Evolutionary conservation across 192 early-diverging fungal species (phyloP).

Genomic region (Physocladia obscura): DNA sequence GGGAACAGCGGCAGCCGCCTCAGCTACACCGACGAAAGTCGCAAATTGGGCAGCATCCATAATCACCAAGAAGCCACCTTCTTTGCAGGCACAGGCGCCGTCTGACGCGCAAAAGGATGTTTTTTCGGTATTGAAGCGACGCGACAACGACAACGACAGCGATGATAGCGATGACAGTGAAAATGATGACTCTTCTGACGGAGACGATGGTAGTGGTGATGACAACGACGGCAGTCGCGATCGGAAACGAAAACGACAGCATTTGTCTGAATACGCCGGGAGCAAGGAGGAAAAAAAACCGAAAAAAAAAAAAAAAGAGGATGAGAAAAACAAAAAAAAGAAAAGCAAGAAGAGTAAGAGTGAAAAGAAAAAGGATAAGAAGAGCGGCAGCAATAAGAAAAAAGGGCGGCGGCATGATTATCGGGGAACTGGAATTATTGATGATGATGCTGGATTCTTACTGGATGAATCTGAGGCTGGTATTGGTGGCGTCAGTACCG

Average conservation of each 20-base stretch:
- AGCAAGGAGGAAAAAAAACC: neutral
- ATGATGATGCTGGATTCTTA: neutral
- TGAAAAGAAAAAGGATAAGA: neutral
- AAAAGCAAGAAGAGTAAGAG: neutral
- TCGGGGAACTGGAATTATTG: no score
- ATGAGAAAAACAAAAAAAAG: neutral
- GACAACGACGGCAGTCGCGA: constrained; percentile 63
- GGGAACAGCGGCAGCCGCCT: no score
- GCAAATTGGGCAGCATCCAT: no score
- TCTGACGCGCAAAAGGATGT: no score
- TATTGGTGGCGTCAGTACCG: neutral
- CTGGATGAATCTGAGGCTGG: neutral
- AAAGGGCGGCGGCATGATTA: no score
- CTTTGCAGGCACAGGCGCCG: no score
- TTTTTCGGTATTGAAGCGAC: no score
- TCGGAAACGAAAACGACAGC: neutral
- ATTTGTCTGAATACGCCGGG: neutral
- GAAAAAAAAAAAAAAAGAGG: constrained; percentile 16
- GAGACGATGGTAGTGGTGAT: constrained; percentile 50
- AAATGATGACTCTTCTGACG: constrained; percentile 28
- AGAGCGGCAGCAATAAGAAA: neutral
- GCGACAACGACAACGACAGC: constrained; percentile 70
- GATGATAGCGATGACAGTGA: constrained; percentile 65
- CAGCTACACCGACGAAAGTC: no score
- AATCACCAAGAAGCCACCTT: no score